phyloP scores from a whole-genome alignment of 495 filamentous ascomycete genomes.

The Platismatia glauca region DNA sequence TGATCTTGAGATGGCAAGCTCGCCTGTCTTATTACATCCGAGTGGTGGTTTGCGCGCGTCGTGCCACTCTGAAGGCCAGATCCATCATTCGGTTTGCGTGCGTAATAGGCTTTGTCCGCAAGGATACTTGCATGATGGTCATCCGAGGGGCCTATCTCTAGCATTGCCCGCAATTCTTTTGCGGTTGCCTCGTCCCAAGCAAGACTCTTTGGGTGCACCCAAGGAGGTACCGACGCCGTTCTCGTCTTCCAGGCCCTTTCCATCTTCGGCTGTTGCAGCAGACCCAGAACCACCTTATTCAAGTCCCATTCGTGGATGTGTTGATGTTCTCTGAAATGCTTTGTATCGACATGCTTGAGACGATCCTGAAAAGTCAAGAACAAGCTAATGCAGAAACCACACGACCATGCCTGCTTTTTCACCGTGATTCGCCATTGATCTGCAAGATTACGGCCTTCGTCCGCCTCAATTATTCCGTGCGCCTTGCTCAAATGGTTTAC shows the following conservation, averaged over 20 bases:
- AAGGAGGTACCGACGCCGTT: not conserved
- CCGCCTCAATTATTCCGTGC: not conserved
- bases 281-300: not conserved
- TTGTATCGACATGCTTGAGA: not conserved
- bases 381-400: slow-evolving; percentile 2
- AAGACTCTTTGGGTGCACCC: not conserved
- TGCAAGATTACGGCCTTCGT: not conserved
- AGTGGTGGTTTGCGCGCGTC: not conserved
- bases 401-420: slow-evolving; percentile 1
- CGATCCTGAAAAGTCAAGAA: not conserved
- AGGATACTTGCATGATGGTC: not conserved
- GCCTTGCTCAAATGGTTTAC: slow-evolving; percentile 8
- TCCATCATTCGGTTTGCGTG: not conserved
- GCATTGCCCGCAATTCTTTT: not conserved
- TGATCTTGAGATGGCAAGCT: not conserved
- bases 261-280: slow-evolving; percentile 1
- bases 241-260: not conserved
- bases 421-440: not conserved
- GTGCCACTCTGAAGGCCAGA: not conserved
- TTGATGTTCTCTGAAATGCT: not conserved
- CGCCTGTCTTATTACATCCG: not conserved
- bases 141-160: not conserved
- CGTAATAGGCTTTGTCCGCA: not conserved
- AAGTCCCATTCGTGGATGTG: slow-evolving; percentile 4
- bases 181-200: not conserved